phyloP scores from a whole-genome alignment of 148 eudicot genomes.

The Camellia lanceoleosa region DNA sequence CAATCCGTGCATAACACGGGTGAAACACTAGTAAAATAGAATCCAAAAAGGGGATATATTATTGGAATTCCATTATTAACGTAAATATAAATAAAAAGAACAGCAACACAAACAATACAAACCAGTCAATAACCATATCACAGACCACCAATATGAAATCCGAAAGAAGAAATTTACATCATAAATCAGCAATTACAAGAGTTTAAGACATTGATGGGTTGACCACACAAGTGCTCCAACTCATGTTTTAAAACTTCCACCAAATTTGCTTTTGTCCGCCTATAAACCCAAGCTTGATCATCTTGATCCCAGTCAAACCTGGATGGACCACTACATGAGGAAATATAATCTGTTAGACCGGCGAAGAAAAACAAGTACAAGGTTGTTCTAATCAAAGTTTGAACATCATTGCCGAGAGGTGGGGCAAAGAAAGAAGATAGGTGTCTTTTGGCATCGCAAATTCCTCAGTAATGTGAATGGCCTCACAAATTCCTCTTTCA shows the following conservation, averaged over 20 bases:
- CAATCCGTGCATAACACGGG: too few species aligned
- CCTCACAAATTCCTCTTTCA: too few species aligned
- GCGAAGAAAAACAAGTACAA: not conserved
- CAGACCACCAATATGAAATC: too few species aligned
- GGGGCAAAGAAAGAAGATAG: not conserved
- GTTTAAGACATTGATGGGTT: slow-evolving; percentile 47
- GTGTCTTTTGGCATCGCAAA: too few species aligned
- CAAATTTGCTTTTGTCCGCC: slow-evolving; percentile 51
- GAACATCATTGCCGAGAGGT: not conserved
- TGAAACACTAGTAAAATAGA: too few species aligned
- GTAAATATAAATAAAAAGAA: too few species aligned
- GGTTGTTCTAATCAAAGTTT: not conserved
- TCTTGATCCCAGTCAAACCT: slow-evolving; percentile 71
- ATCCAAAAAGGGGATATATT: too few species aligned
- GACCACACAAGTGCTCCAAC: slow-evolving; percentile 60
- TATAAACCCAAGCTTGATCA: slow-evolving; percentile 57
- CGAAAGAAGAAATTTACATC: too few species aligned
- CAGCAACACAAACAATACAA: too few species aligned
- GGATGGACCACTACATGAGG: slow-evolving; percentile 63
- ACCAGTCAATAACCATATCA: too few species aligned
- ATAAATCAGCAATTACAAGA: not conserved
- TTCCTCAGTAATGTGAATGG: too few species aligned
- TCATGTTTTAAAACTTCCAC: slow-evolving; percentile 46
- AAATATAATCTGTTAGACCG: slow-evolving; percentile 7
- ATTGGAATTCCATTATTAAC: too few species aligned